Evolutionary conservation across 1,284 basidiomycete species (phyloP), one percentile per base, ranked within the genome.

Genomic region (Coniferiporia sulphurascens): DNA sequence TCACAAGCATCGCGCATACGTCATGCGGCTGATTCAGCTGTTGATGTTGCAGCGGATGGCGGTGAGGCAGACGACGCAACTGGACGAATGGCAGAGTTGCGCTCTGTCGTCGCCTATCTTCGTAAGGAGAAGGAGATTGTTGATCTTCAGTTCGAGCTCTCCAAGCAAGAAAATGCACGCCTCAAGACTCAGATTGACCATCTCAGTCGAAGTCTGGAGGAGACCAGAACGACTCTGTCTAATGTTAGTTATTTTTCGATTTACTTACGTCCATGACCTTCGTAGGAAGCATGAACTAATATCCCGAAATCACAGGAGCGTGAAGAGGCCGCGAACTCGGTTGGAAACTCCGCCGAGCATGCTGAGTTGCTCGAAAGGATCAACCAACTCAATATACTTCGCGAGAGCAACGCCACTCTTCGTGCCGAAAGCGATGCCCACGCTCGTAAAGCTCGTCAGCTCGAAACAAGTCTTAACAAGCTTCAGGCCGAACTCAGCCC

Each of bases 121-220:
- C 84, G 93, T 32, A 90, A 89, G 66, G 93, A 95, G 75, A 94
- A 95, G 73, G 91, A 95, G 69, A 91, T 95, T 58, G 87, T 91
- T 45, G 92, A 95, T 64, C 79, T 95, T 41, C 91, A 95, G 66
- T 79, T 93, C 48, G 90, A 95, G 67, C 80, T 95, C 55, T 82
- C 84, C 75, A 92, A 91, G 73, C 90, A 94, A 69, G 93, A 95
- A 73, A 89, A 81, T 63, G 74, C 83, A 6, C 83, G 93, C 1
- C 73, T 93, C 52, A 91, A 89, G 72, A 76, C 82, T 27, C 87
- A 93, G 67, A 79, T 91, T 27, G 90, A 93, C 13, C 86, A 89
- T 65, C 72, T 92, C 52, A 79, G 79, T 27, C 83, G 86, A 62
- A 83, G 76, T 45, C 74, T 94, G 62, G 84, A 91, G 53, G 90